Conservation (phyloP, 192 early-diverging fungal species). For the Dimargaris xerosporica region DNA sequence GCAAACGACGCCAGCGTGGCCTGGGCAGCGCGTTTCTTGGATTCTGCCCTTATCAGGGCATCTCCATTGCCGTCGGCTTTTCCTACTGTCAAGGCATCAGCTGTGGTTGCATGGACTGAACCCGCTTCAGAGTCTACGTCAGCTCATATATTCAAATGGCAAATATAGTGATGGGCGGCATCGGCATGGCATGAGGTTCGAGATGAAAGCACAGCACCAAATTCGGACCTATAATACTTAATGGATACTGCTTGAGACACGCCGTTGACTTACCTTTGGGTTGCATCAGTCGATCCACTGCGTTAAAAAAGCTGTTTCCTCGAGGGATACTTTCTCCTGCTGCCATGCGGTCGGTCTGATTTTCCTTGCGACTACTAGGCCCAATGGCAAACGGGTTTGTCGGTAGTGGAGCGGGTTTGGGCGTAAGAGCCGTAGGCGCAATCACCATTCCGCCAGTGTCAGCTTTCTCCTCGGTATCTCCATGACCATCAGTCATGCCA, state of each 20-base stretch:
- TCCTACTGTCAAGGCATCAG: not conserved
- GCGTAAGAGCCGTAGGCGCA: conserved; percentile 1
- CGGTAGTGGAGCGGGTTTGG: conserved; percentile 18
- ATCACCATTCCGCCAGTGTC: too few relatives aligned
- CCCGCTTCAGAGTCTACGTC: not conserved
- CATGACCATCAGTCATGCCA: too few relatives aligned
- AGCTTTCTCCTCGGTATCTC: too few relatives aligned
- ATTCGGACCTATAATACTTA: not conserved
- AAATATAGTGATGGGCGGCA: not conserved
- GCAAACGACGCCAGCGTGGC: not conserved
- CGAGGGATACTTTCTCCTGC: conserved; percentile 20
- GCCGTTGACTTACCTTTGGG: not conserved
- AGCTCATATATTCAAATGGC: not conserved
- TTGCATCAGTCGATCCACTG: conserved; percentile 15
- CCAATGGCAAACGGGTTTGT: conserved; percentile 29
- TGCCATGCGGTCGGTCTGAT: too few relatives aligned
- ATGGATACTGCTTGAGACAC: not conserved
- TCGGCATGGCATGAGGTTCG: not conserved
- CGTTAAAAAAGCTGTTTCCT: conserved; percentile 27
- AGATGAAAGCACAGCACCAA: not conserved
- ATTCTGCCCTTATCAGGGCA: not conserved
- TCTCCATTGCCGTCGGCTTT: not conserved
- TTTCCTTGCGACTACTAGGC: conserved; percentile 15
- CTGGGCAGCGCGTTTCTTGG: not conserved
- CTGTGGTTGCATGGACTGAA: not conserved